Conservation (phyloP, 2,329 filamentous ascomycete genomes). For the Pestalotiopsis sp. region DNA sequence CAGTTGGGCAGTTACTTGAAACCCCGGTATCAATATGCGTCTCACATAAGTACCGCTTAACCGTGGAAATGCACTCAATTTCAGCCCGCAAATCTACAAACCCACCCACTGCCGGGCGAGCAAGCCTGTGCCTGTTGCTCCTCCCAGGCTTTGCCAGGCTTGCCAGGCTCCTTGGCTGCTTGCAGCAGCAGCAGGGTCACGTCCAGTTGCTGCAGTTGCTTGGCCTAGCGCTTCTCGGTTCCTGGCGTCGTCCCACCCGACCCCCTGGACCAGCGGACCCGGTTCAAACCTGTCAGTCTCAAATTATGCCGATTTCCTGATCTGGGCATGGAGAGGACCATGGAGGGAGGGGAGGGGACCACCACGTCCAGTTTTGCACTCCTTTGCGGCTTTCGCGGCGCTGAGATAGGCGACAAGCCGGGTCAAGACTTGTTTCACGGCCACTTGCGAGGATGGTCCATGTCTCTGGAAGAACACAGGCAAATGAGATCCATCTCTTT, state of each 20-base stretch:
- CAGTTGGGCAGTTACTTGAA: constrained; percentile 13
- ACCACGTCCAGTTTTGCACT: neutral
- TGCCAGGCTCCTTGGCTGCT: neutral
- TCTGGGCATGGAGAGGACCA: neutral
- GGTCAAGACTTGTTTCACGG: constrained; percentile 8
- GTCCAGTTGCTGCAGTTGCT: neutral
- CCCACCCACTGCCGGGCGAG: neutral
- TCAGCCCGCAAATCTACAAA: constrained; percentile 9
- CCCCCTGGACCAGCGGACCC: constrained; percentile 14
- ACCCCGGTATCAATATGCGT: constrained; percentile 12
- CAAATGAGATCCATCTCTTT: constrained; percentile 7
- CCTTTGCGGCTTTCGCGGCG: constrained; percentile 11
- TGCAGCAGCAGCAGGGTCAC: neutral
- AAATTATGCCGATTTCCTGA: constrained; percentile 24
- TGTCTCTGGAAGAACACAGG: neutral
- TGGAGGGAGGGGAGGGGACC: neutral
- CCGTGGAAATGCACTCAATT: constrained; percentile 4
- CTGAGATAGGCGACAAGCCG: constrained; percentile 2
- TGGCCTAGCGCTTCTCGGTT: constrained; percentile 10
- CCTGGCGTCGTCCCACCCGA: constrained; percentile 6
- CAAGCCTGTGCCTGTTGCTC: neutral
- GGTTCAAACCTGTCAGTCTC: constrained; percentile 14
- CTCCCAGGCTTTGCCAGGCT: neutral
- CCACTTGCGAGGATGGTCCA: constrained; percentile 10
- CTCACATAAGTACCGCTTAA: constrained; percentile 11